Conservation (phyloP, 1,284 basidiomycete species). For the Spongispora temasekensis region DNA sequence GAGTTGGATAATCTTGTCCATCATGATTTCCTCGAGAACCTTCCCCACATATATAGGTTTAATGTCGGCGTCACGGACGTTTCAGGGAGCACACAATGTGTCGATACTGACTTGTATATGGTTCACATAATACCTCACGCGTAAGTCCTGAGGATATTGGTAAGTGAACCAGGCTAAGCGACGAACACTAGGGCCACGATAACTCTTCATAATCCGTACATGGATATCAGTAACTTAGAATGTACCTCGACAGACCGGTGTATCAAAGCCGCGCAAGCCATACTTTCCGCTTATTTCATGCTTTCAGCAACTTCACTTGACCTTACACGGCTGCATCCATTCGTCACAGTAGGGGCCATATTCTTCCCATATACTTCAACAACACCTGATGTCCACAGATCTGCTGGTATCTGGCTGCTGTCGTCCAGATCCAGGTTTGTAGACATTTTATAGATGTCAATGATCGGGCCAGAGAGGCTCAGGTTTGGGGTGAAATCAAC, state of each 20-base stretch:
- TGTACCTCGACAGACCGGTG: conserved; percentile 70
- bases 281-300: conserved; percentile 71
- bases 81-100: conserved; percentile 47
- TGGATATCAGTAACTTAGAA: conserved; percentile 67
- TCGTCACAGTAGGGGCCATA: conserved; percentile 61
- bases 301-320: conserved; percentile 76
- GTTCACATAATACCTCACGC: conserved; percentile 81
- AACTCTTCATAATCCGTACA: conserved; percentile 78
- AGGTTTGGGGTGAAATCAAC: conserved; percentile 84
- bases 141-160: conserved; percentile 43
- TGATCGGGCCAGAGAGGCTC: conserved; percentile 67
- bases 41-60: conserved; percentile 66
- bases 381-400: conserved; percentile 51
- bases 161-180: conserved; percentile 8
- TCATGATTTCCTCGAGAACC: conserved; percentile 63
- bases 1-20: conserved; percentile 68
- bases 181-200: conserved; percentile 64
- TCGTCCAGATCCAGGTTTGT: conserved; percentile 80
- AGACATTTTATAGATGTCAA: conserved; percentile 79
- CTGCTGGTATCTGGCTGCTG: conserved; percentile 85
- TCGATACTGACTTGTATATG: conserved; percentile 83
- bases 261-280: conserved; percentile 67
- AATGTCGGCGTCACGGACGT: conserved; percentile 60
- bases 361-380: conserved; percentile 9
- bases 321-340: conserved; percentile 76